phyloP scores from a whole-genome alignment of 306 rosid genomes.

The Quercus alba region DNA sequence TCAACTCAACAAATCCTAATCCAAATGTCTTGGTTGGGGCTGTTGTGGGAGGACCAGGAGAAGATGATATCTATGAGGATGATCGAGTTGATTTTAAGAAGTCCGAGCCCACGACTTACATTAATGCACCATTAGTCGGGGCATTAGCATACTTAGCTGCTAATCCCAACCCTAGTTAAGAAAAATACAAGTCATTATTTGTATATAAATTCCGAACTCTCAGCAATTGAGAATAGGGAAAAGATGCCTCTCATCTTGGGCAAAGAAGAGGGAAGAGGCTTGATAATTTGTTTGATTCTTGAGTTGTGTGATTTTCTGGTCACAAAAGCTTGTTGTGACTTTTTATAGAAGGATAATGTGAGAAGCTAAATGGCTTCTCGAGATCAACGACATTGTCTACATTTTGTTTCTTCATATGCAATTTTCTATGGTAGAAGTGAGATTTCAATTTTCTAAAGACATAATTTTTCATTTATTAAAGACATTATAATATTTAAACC shows the following conservation, averaged over 20 bases:
- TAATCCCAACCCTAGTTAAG: constrained; percentile 45
- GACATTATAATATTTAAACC: background rate
- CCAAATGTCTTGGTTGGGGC: constrained; percentile 83
- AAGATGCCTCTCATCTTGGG: constrained; percentile 66
- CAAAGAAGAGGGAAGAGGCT: constrained; percentile 64
- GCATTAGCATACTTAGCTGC: constrained; percentile 68
- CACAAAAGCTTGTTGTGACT: constrained; percentile 31
- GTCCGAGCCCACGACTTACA: constrained; percentile 91
- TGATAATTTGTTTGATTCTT: constrained; percentile 26
- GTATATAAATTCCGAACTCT: constrained; percentile 12
- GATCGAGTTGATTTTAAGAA: constrained; percentile 67
- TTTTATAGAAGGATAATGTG: background rate
- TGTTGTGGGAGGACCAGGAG: constrained; percentile 80
- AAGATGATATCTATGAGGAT: constrained; percentile 69
- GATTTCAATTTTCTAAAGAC: background rate
- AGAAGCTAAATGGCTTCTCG: background rate
- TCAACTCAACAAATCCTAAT: constrained; percentile 67
- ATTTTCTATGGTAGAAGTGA: background rate
- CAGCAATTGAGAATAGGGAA: constrained; percentile 6
- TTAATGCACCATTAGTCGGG: constrained; percentile 95
- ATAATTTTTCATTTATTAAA: background rate
- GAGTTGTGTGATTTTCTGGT: constrained; percentile 23
- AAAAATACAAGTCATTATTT: constrained; percentile 9
- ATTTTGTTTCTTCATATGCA: background rate
- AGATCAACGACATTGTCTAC: constrained; percentile 13